Percentiles rank a stretch among this genome's conserved stretches.
Evolutionary conservation across 2,329 filamentous ascomycete genomes (phyloP).

Genomic region (Pseudomassariella vexata): DNA sequence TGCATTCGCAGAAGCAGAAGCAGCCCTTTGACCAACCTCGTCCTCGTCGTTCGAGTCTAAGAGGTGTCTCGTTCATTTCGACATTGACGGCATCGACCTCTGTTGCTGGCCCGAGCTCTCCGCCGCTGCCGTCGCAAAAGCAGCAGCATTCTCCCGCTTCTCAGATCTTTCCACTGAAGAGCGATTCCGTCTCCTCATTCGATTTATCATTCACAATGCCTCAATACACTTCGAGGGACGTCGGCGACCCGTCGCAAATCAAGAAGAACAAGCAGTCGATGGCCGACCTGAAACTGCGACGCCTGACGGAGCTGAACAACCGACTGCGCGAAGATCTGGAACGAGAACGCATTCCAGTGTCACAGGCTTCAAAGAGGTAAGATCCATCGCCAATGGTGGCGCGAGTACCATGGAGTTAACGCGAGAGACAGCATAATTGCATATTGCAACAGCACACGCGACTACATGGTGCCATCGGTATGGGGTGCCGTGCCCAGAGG

Average conservation of each 20-base stretch:
- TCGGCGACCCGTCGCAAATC: conserved; percentile 61
- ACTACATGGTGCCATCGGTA: conserved; percentile 97
- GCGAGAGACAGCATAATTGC: conserved; percentile 71
- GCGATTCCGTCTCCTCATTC: conserved; percentile 14
- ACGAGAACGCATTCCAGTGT: conserved; percentile 90
- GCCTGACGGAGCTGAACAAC: conserved; percentile 94
- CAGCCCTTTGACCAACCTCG: too few relatives aligned
- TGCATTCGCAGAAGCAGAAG: too few relatives aligned
- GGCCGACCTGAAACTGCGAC: conserved; percentile 94
- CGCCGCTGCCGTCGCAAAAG: background rate
- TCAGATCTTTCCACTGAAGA: conserved; percentile 3
- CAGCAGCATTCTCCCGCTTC: conserved; percentile 1
- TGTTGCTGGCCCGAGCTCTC: conserved; percentile 12
- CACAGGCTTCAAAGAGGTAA: conserved; percentile 84
- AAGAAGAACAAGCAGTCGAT: conserved; percentile 98
- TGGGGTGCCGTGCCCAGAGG: conserved; percentile 93
- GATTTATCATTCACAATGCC: conserved; percentile 47
- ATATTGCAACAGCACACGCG: conserved; percentile 95
- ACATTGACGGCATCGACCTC: too few relatives aligned
- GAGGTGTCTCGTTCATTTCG: too few relatives aligned
- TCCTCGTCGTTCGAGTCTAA: too few relatives aligned
- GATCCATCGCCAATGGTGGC: conserved; percentile 18
- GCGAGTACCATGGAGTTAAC: conserved; percentile 1
- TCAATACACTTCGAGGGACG: conserved; percentile 62
- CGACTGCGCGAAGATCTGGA: conserved; percentile 93